Base-by-base conservation (phyloP, 805 yeast species). In the Candida caryicola region DNA sequence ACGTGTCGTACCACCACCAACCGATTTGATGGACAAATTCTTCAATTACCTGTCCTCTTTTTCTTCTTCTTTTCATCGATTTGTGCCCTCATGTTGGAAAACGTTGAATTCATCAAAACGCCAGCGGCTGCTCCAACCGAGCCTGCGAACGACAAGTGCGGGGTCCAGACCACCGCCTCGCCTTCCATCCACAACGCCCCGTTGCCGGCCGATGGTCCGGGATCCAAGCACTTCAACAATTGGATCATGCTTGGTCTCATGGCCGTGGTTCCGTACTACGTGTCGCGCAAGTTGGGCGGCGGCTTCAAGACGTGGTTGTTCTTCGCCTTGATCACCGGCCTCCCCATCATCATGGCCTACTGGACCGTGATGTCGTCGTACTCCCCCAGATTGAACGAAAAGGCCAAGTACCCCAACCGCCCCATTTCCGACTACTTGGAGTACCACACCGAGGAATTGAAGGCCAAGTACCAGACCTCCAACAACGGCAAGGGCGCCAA, bases 171-270 rank as follows among this genome's bases (percentile, higher is more conserved):
- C 41, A 60, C 71, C 29, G 64, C 54, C 26, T 61, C 69, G 18
- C 95, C 95, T 18, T 70, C 90, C 5, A 87, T 88, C 57, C 78
- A 82, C 55, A 88, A 88, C 58, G 95, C 91, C 2, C 89, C 89
- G 8, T 69, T 87, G 45, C 90, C 95, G 18, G 95, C 95, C 4
- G 96, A 88, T 58, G 96, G 96, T 29, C 86, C 96, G 4, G 89
- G 95, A 17, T 72, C 89, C 23, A 80, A 77, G 57, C 77, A 81
- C 52, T 88, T 89, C 66, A 75, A 76, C 62, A 88, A 89, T 64
- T 52, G 52, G 48, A 55, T 76, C 9, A 55, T 88, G 41, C 37
- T 73, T 15, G 68, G 69, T 2, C 55, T 81, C 21, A 52, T 84
- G 44, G 51, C 71, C 5, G 70, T 74, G 19, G 60, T 84, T 36